Evolutionary conservation across 805 yeast genomes (phyloP), one percentile per base, ranked within the genome.

Genomic region (Zygosaccharomyces pseudorouxii): DNA sequence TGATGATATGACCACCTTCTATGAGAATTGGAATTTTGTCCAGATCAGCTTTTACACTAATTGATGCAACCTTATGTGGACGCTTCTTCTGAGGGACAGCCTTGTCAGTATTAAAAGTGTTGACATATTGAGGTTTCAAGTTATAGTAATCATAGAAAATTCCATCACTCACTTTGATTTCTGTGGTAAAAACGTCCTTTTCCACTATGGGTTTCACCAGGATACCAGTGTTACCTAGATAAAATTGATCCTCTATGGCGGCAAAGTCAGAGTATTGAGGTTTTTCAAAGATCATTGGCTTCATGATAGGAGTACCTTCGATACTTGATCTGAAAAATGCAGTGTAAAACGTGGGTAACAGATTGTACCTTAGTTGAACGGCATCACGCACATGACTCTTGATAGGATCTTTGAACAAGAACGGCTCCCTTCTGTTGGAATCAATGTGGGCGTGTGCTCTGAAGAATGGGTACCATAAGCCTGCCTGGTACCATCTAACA

Each of bases 371-470:
- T 55, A 87, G 71, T 46, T 71, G 73, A 7, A 93, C 75, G 0
- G 95, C 84, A 40, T 86, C 83, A 51, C 85, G 76, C 49, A 90
- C 83, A 19, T 77, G 63, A 0, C 79, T 68, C 6, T 84, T 79
- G 55, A 80, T 80, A 2, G 92, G 90, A 27, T 84, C 95, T 7
- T 86, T 86, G 1, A 85, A 74, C 40, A 92, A 65, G 83, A 89
- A 92, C 1, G 99, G 99, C 65, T 93, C 99, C 53, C 97, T 79
- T 68, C 98, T 81, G 60, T 84, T 76, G 0, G 97, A 75, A 65
- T 93, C 99, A 46, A 92, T 86, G 70, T 93, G 98, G 0, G 98
- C 97, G 69, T 93, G 99, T 0, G 84, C 97, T 60, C 99, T 76
- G 72, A 93, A 92, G 60, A 93, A 93, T 30, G 99, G 99, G 68